Base-by-base conservation (phyloP, 1,139 yeast species). In the Taiozyma onychis region DNA sequence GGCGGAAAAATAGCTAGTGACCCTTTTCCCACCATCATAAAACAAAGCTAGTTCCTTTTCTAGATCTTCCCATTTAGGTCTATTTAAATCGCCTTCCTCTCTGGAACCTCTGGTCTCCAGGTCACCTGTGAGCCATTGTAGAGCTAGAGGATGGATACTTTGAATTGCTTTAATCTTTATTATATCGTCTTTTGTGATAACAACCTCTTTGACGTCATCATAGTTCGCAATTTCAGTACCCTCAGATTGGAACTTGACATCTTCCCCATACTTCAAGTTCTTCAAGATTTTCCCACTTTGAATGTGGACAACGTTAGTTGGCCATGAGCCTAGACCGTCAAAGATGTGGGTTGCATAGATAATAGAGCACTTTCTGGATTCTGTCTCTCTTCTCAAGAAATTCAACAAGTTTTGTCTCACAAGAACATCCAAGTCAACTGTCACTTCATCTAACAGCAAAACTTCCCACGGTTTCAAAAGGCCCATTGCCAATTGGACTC, bases 261-360 rank as follows among this genome's bases (percentile, higher is more conserved):
- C 67, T 41, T 64, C 55, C 10, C 64, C 64, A 51, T 59, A 69
- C 61, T 65, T 53, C 51, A 66, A 52, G 45, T 53, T 58, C 51
- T 61, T 69, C 47, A 64, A 58, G 49, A 73, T 76, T 64, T 57
- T 70, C 44, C 98, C 98, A 49, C 81, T 77, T 58, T 80, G 81
- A 60, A 93, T 73, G 67, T 93, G 98, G n/a, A 85, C 75, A 13
- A 93, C 74, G 49, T 85, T 75, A 47, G 95, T 88, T 44, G 97
- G 95, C 97, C 98, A 93, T 45, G 73, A 70, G 18, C 88, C 89
- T 54, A 93, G 76, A 0, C 99, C 99, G 63, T 93, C 99, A 66
- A 93, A 93, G 48, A 93, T 93, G 64, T 93, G 99, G 0, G 99
- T 93, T 1, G 99, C 99, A 66, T 93, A 93, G 7, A 93, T 77